These are phyloP conservation scores for Trichoderma polysporum DNA, from an alignment of 2,329 filamentous ascomycete genomes.

Conservation along the genomic window DNA sequence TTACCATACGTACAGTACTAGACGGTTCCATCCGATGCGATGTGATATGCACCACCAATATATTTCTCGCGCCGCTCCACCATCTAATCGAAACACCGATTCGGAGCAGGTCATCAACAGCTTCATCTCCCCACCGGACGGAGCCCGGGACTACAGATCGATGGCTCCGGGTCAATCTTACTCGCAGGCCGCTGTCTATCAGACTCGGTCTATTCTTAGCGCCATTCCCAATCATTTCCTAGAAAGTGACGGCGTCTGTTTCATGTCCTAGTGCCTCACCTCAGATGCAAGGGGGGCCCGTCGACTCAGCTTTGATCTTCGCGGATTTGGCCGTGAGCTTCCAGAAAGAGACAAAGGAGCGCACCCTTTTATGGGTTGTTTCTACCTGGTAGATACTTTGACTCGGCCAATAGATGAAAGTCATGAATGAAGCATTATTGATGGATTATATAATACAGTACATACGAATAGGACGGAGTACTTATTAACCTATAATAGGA, in stretches of 20 bases:
- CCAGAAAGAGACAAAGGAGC: not conserved
- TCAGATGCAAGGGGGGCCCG: not conserved
- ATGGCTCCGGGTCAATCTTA: not conserved
- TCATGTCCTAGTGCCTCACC: conserved; percentile 19
- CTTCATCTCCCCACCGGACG: conserved; percentile 1
- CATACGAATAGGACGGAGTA: too few species aligned
- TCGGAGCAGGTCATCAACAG: not conserved
- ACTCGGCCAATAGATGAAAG: not conserved
- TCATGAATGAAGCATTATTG: too few species aligned
- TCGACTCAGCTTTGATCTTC: not conserved
- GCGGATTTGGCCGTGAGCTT: not conserved
- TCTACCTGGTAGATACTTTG: not conserved
- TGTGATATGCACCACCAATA: not conserved
- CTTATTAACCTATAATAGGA: too few species aligned
- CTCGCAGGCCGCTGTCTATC: not conserved
- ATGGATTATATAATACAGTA: too few species aligned
- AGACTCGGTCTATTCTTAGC: not conserved
- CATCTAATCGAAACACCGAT: not conserved
- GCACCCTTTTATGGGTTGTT: not conserved
- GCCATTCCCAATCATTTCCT: conserved; percentile 4
- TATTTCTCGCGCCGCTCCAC: not conserved
- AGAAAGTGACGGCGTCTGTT: conserved; percentile 23
- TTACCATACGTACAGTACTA: too few species aligned
- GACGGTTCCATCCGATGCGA: not conserved
- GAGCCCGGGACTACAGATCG: conserved; percentile 6